Percentiles rank a stretch among this genome's conserved stretches.
phyloP scores from a whole-genome alignment of 306 rosid species.

The Begonia peltatifolia region DNA sequence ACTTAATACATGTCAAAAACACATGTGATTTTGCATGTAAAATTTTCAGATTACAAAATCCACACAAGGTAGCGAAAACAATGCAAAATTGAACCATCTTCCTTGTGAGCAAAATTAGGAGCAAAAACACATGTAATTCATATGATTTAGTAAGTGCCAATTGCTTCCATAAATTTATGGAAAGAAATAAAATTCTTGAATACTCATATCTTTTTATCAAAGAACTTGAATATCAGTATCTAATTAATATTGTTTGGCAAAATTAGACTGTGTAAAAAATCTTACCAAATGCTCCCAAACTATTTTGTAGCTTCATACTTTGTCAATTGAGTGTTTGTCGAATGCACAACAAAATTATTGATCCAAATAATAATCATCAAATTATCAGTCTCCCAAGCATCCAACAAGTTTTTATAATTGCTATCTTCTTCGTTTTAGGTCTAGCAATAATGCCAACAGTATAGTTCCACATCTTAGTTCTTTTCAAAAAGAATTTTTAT shows the following conservation, averaged over 20 bases:
- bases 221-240: neutral
- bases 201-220: slow-evolving; percentile 1
- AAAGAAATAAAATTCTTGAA: neutral
- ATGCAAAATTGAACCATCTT: neutral
- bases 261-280: neutral
- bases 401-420: too few relatives aligned
- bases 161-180: neutral
- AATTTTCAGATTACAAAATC: too few relatives aligned
- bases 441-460: too few relatives aligned
- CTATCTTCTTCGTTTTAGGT: too few relatives aligned
- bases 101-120: neutral
- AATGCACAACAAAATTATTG: neutral
- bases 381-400: neutral
- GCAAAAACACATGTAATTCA: neutral
- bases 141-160: neutral
- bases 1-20: too few relatives aligned
- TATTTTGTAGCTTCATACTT: neutral
- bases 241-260: neutral
- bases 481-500: too few relatives aligned
- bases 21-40: too few relatives aligned
- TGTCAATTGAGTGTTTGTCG: neutral
- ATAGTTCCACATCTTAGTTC: too few relatives aligned
- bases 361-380: neutral
- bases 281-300: neutral
- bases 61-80: too few relatives aligned